Base-by-base conservation (phyloP, 805 yeast species). In the Tetrapisispora taiwanensis region DNA sequence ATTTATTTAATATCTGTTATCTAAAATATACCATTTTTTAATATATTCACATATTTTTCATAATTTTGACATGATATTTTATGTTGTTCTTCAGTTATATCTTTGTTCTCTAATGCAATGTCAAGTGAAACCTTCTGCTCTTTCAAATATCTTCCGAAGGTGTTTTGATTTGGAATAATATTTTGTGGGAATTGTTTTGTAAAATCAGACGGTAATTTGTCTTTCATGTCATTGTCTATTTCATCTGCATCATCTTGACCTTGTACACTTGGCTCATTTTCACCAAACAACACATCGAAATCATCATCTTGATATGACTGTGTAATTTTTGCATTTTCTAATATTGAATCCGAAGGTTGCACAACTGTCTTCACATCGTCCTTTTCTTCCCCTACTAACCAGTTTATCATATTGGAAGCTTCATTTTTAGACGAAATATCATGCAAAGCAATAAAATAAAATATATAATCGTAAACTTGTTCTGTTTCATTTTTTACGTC, bases 271-370 rank as follows among this genome's bases (percentile, higher is more conserved):
- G 56, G 53, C 30, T 61, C 66, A 38, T 52, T 56, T 42, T 62
- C 67, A 14, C 67, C 67, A 43, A 62, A 62, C 3, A 62, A 46
- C 62, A 62, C 58, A 44, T 60, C 64, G 39, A 62, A 56, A 48
- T 62, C 67, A 44, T 62, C 65, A 45, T 62, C 66, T 30, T 49
- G 49, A 19, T 48, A 50, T 38, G 35, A 36, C 31, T 56, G 56
- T 4, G 48, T 39, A 27, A 47, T 52, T 10, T 35, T 14, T 12
- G 33, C 19, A 6, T n/a, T 22, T 12, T 35, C 39, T 5, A 17
- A 1, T 13, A 22, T 20, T 7, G 30, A 4, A 4, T 24, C 44
- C 1, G 36, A 44, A 24, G 50, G 48, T 18, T 39, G 18, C 19
- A 51, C 44, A 15, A 32, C 30, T 5, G 28, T 15, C 13, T 35